A percentile compares a stretch with the other conserved stretches of the same genome.
These are phyloP conservation scores for Sclerotiophoma versabilis DNA, from an alignment of 2,329 filamentous ascomycete genomes.

Conservation along the genomic window DNA sequence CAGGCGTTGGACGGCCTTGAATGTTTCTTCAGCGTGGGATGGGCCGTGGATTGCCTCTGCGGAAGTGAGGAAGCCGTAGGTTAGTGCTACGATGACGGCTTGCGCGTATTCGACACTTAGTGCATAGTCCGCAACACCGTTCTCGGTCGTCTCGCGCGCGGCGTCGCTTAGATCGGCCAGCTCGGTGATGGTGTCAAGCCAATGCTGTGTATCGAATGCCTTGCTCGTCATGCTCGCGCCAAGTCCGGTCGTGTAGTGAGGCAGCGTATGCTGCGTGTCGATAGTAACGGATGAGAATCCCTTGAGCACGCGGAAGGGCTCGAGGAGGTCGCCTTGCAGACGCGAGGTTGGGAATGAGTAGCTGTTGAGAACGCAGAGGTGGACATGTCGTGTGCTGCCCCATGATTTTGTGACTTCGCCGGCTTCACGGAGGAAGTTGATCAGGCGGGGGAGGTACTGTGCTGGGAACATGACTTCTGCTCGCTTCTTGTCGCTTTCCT, in stretches of 20 bases:
- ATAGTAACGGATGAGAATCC: slow-evolving; percentile 32
- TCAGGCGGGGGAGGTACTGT: slow-evolving; percentile 44
- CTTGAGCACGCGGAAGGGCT: slow-evolving; percentile 38
- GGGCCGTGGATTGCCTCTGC: slow-evolving; percentile 26
- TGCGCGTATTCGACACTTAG: slow-evolving; percentile 34
- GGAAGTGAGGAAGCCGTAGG: slow-evolving; percentile 43
- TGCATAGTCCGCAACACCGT: slow-evolving; percentile 20
- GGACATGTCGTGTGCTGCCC: slow-evolving; percentile 31
- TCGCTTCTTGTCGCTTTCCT: slow-evolving; percentile 36
- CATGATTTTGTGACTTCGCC: slow-evolving; percentile 27
- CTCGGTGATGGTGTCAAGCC: slow-evolving; percentile 27
- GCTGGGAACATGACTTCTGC: slow-evolving; percentile 43
- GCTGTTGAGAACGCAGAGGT: slow-evolving; percentile 32
- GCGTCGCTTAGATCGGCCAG: slow-evolving; percentile 30
- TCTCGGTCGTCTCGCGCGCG: slow-evolving; percentile 10
- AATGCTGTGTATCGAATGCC: slow-evolving; percentile 18
- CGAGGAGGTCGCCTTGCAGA: slow-evolving; percentile 44
- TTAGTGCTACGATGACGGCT: slow-evolving; percentile 38
- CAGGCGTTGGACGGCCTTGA: slow-evolving; percentile 33
- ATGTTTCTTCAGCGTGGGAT: neutral
- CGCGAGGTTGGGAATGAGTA: slow-evolving; percentile 34
- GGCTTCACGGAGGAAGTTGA: slow-evolving; percentile 44
- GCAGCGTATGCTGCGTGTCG: slow-evolving; percentile 27
- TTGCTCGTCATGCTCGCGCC: slow-evolving; percentile 25
- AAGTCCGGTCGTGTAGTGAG: slow-evolving; percentile 35